Percentiles rank a stretch among this genome's conserved stretches.
These are phyloP conservation scores for Holtermannia corniformis DNA, from an alignment of 768 basidiomycete genomes.

Conservation along the genomic window DNA sequence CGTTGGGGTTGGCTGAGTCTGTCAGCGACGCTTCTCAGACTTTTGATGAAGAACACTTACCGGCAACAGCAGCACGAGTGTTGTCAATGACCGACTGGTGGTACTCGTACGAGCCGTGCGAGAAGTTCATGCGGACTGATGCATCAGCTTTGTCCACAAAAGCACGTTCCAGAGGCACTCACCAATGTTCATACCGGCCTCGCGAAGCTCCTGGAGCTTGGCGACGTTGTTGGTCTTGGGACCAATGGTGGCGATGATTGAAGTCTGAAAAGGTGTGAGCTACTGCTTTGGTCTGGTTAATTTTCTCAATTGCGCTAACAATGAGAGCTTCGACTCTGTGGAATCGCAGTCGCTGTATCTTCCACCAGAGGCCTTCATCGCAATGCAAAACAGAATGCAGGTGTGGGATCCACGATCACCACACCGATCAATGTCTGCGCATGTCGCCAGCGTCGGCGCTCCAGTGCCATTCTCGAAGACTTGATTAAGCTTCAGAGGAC, in stretches of 20 bases:
- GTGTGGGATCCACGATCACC: too few relatives aligned
- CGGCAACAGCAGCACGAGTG: constrained; percentile 72
- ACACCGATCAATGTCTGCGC: too few relatives aligned
- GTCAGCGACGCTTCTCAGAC: not conserved
- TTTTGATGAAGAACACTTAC: too few relatives aligned
- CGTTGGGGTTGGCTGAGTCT: constrained; percentile 51
- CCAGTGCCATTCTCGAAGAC: too few relatives aligned
- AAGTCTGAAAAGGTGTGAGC: constrained; percentile 64
- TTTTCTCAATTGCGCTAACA: not conserved
- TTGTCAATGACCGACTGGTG: constrained; percentile 99
- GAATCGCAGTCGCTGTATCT: not conserved
- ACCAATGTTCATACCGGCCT: constrained; percentile 97
- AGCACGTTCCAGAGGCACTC: constrained; percentile 41
- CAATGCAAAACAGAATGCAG: too few relatives aligned
- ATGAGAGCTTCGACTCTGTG: not conserved
- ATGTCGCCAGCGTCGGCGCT: too few relatives aligned
- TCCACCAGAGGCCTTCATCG: too few relatives aligned
- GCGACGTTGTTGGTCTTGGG: constrained; percentile 91
- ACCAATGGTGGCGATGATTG: constrained; percentile 99
- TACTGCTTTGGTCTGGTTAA: not conserved
- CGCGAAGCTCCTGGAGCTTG: constrained; percentile 69
- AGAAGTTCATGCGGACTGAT: constrained; percentile 99
- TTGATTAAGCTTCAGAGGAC: too few relatives aligned
- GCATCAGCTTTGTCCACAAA: not conserved
- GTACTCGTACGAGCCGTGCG: constrained; percentile 96